Base-by-base conservation (phyloP, 2,329 filamentous ascomycete species). In the Alternaria brassicae region DNA sequence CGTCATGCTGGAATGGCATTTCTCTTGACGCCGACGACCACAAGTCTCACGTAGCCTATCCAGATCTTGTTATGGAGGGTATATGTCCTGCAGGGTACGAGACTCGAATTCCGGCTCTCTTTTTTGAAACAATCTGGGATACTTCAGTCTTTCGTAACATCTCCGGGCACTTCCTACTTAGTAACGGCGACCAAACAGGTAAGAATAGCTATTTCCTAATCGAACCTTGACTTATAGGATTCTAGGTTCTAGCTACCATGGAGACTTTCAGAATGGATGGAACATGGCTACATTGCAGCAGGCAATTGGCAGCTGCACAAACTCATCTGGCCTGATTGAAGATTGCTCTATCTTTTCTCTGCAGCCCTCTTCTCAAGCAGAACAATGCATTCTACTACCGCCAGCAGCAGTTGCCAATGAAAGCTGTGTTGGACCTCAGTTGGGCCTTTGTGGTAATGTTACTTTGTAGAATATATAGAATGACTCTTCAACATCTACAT, bases 61-160 rank as follows among this genome's bases (percentile, higher is more conserved):
- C 92, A 1, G 84, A 86, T 67, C 81, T 89, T 10, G 89, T 96
- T 69, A 91, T 91, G 80, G 87, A 87, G 65, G 93, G 93, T 28
- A 82, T 81, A 34, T 97, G 93, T 78, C 92, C 93, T 0, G 74
- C 85, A 1, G 88, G 83, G 19, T 93, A 87, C 72, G 84, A 88
- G 10, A 84, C 83, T 17, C 89, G 91, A 56, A 77, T 95, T 23
- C 87, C 90, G 2, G 89, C 89, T 61, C 83, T 97, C 44, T 89
- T 96, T 77, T 97, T 85, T 75, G 92, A 97, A 81, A 92, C 89
- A 30, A 96, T 96, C 76, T 96, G 88, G 86, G 81, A 89, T 72
- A 95, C 92, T 6, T 77, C 85, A 47, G 82, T 82, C 1, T 96
- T 91, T 77, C 80, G 79, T 25, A 84, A 84, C 56, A 78, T 84